Evolutionary conservation across 2,329 filamentous ascomycete genomes (phyloP), one percentile per base, ranked within the genome.

Genomic region (Knoxdaviesia capensis): DNA sequence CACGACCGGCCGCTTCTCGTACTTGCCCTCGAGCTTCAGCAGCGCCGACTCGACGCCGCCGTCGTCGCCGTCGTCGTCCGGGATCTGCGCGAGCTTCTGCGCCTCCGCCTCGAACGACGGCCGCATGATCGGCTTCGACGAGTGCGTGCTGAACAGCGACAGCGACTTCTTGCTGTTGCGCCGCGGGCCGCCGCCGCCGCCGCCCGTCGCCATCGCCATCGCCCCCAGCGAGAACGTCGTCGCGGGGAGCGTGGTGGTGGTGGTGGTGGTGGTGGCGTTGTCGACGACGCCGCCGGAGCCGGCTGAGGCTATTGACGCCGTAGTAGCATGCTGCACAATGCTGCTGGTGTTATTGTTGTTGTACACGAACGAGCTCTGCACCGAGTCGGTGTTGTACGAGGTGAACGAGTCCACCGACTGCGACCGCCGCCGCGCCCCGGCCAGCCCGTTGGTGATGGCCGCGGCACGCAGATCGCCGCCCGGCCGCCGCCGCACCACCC

Each of bases 31-130:
- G 0, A 98, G 68, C 53, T 96, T 98, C 50, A 87, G 61, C 41
- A 98, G 58, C 0, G 90, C 84, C n/a, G 87, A 86, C 54, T 96
- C 90, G 30, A 96, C 77, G 8, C 88, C 88, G 6, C 85, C 85
- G 53, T 92, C 83, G 38, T 80, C 78, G 46, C 77, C 71, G 10
- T 63, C 55, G 34, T 92, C 84, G 53, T 94, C 87, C 0, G 88
- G 85, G 30, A 96, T 83, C 43, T 82, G 77, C 2, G 87, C 84
- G 42, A 98, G 72, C 50, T 83, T 83, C 45, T 87, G 77, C 1
- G 92, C 84, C 51, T 93, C 86, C 3, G 72, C 79, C 56, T 96
- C 85, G 50, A 96, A 94, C 0, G 87, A 94, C 1, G 74, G 70
- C 4, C 73, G 68, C 70, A 77, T 74, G 2, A 65, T 59, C 0